Conservation (phyloP, 116 monocot species). For the Thalassia testudinum region DNA sequence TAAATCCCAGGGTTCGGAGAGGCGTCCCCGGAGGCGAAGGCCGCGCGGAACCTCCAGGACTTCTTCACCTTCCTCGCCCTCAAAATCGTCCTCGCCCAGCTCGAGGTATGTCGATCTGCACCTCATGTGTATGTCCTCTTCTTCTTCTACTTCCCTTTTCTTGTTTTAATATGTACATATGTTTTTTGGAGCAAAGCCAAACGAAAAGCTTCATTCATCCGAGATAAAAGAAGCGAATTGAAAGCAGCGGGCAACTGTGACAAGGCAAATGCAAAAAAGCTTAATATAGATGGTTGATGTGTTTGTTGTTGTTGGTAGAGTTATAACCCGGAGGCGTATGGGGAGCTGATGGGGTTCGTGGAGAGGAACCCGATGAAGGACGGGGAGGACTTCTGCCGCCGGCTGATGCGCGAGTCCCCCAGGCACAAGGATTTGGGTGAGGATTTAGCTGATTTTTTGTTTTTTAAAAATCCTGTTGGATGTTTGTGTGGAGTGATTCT, state of each 20-base stretch:
- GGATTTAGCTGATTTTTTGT: slow-evolving; percentile 84
- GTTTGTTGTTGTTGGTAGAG: slow-evolving; percentile 25
- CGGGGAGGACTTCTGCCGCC: slow-evolving; percentile 56
- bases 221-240: no score
- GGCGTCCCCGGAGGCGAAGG: slow-evolving; percentile 77
- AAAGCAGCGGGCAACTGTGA: background rate
- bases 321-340: slow-evolving; percentile 74
- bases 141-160: slow-evolving; percentile 1
- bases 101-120: slow-evolving; percentile 25
- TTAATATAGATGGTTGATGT: background rate
- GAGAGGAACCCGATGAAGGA: slow-evolving; percentile 43
- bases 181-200: no score
- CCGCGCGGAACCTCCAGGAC: slow-evolving; percentile 63
- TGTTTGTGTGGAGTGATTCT: no score
- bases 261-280: background rate
- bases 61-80: slow-evolving; percentile 84
- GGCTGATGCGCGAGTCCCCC: slow-evolving; percentile 69
- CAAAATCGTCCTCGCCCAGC: slow-evolving; percentile 56
- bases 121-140: background rate
- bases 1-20: slow-evolving; percentile 49
- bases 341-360: slow-evolving; percentile 68
- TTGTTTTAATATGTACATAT: background rate
- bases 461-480: no score
- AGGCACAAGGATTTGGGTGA: slow-evolving; percentile 65
- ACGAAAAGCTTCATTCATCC: no score